Base-by-base conservation (phyloP, 805 yeast species). In the Limtongozyma cylindracea region DNA sequence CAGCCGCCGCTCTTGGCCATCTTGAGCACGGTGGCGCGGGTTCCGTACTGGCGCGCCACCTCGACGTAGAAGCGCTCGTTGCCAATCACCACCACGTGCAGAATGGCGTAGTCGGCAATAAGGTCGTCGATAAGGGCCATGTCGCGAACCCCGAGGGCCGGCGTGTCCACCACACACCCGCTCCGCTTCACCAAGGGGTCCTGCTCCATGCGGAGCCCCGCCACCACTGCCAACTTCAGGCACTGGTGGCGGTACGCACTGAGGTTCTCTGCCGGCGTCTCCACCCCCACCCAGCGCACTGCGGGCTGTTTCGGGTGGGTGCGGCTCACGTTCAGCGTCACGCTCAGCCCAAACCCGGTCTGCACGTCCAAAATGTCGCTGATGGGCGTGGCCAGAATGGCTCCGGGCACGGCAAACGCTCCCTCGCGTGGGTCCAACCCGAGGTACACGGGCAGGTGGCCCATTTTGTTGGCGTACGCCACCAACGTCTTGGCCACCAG, bases 291-390 rank as follows among this genome's bases (percentile, higher is more conserved):
- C 34, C 59, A 67, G 34, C 72, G 69, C 6, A 73, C 84, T n/a
- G 72, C 40, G 1, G 96, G 95, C 41, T 77, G 91, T 39, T 77
- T 76, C n/a, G 76, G 74, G 39, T 74, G 82, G 29, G 71, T 65
- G 27, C 56, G 49, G 2, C 82, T 65, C 1, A 76, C 64, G 19
- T 91, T 88, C 8, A 76, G 66, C 4, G 56, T 51, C 1, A 80
- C 63, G 27, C 66, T 53, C 12, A 73, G 63, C 21, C 77, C 76
- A 28, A 91, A 93, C 50, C 91, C 72, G 11, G 61, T 57, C 33
- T 76, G 84, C 11, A 74, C 61, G 34, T 88, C 93, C 17, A 82
- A 49, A 18, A 66, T 47, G 35, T 77, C 93, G 19, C 80, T 66
- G 9, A 82, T 55, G 1, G 91, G 74, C 0, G 91, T 69, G 0